Base-by-base conservation (phyloP, 2,329 filamentous ascomycete species). In the Neopestalotiopsis sp. region DNA sequence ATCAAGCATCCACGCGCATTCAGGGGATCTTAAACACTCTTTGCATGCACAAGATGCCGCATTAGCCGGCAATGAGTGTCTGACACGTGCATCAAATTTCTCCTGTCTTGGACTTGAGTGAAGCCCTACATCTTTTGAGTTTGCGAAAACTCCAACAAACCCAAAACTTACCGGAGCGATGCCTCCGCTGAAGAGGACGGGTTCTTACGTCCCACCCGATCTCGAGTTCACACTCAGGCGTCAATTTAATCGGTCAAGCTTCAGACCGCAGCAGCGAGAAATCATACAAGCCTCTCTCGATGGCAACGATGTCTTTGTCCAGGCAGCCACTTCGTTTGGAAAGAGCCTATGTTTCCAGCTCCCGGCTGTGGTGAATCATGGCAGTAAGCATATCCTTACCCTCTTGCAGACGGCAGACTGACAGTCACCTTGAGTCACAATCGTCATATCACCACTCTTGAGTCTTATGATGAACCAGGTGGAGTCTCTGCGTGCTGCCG, bases 401-500 rank as follows among this genome's bases (percentile, higher is more conserved):
- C 65, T 67, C 64, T 60, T 68, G 69, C 75, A 68, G 59, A 74
- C 70, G 24, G 58, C 67, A 69, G 76, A 73, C 12, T 68, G 61
- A 63, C 40, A 38, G 32, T 30, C 52, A 3, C 30, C 32, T 10
- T 5, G 34, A 94, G 92, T 97, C 72, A 97, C 94, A 0, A 91
- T 98, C 69, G 95, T 98, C 42, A 88, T 98, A 52, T 97, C 94
- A 40, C 95, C 95, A 4, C 85, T 98, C 49, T 85, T 98, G 56
- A 95, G 94, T 73, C 85, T 98, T 67, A 98, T 98, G 94, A 94
- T 95, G 81, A 97, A 98, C 77, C 95, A 98, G 85, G 94, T 98
- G 59, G 91, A 93, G 73, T 90, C 94, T 28, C 86, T 98, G 64
- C 89, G 89, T 72, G 87, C 88, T 66, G 89, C 93, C 57, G 91